Evolutionary conservation across 768 basidiomycete genomes (phyloP).

Genomic region (Phallus indusiatus): DNA sequence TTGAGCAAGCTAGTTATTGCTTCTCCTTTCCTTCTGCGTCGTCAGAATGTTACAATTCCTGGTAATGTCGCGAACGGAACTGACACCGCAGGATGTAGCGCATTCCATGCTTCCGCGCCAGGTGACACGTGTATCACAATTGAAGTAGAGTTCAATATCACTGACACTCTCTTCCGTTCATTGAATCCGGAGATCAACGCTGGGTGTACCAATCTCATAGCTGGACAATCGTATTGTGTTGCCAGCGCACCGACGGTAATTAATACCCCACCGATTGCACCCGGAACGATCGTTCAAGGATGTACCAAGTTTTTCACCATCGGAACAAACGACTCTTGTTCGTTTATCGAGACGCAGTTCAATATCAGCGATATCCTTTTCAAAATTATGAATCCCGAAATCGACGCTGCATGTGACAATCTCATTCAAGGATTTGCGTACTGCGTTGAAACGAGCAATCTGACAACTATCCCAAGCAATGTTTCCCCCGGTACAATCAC

Average conservation of each 20-base stretch:
- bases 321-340: neutral
- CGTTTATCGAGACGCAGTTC: neutral
- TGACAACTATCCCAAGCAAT: neutral
- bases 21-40: no score
- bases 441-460: neutral
- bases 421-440: neutral
- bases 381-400: neutral
- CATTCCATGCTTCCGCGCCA: neutral
- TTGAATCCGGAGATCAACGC: slow-evolving; percentile 6
- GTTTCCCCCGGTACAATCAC: neutral
- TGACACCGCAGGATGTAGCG: neutral
- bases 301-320: neutral
- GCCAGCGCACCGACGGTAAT: no score
- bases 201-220: neutral
- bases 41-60: neutral
- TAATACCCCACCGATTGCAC: no score
- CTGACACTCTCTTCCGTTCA: neutral
- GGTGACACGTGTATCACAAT: neutral
- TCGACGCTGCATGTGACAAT: neutral
- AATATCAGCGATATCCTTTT: neutral
- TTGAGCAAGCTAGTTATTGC: no score
- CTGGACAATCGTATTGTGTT: neutral
- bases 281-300: neutral
- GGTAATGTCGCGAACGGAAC: neutral
- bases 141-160: neutral